Base-by-base conservation (phyloP, 768 basidiomycete genomes). In the Termitomyces bulborhizus region DNA sequence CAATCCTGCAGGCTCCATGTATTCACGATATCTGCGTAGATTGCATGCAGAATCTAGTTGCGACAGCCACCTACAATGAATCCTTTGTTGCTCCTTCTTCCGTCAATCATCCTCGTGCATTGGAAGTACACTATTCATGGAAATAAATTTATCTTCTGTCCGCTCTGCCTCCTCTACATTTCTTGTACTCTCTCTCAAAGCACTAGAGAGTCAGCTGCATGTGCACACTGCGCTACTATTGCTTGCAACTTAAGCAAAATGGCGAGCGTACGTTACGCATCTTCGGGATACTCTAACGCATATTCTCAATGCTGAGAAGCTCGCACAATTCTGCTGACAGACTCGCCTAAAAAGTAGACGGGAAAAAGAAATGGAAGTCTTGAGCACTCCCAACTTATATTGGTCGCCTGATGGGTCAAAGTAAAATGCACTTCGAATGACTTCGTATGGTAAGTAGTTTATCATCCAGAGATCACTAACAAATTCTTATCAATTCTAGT, bases 341-440 rank as follows among this genome's bases (percentile, higher is more conserved):
- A 83, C 80, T 0, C 85, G 85, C 63, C 82, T 83, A 0, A 71
- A 73, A 5, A 85, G 69, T 73, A 7, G 70, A 73, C 85, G 31
- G 29, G 29, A 84, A 86, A 57, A 72, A 84, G 21, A 65, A 60
- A 70, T 5, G 84, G 83, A 0, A 85, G 83, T 54, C 82, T 56
- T 71, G 73, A 83, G 83, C 61, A 65, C 69, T 16, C 66, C 74
- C 0, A 64, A 86, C 57, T 86, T 86, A 66, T 87, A 85, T 61
- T 60, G 79, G 80, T 0, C 76, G 66, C 29, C 69, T 48, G 32
- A 48, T 21, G 9, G 36, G 6, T 3, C 24, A 46, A 42, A n/a
- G 37, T 6, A n/a, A 53, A 15, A 88, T 86, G 85, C 86, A 81
- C 68, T 73, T 67, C 0, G 8, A 34, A 32, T 5, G n/a, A 16